Conservation (phyloP, 1,284 basidiomycete species). For the Meira miltonrushii region DNA sequence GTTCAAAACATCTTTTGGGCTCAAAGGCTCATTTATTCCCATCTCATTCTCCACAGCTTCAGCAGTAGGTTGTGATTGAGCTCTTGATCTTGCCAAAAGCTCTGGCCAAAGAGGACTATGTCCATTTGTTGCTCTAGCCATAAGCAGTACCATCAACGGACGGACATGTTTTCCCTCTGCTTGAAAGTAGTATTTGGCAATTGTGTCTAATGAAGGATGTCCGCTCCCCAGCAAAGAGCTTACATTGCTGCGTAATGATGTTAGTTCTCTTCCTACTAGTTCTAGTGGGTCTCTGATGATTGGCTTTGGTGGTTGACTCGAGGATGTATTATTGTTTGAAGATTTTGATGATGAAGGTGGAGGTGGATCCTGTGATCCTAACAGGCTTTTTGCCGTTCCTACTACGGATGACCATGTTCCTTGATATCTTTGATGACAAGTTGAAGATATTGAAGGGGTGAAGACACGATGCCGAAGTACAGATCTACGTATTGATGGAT, state of each 20-base stretch:
- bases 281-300: conserved; percentile 40
- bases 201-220: conserved; percentile 77
- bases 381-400: not conserved
- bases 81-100: conserved; percentile 51
- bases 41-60: conserved; percentile 35
- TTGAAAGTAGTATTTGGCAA: conserved; percentile 90
- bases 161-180: conserved; percentile 71
- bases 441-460: too few relatives aligned
- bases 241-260: conserved; percentile 68
- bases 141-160: conserved; percentile 82
- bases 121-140: conserved; percentile 84
- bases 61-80: conserved; percentile 41
- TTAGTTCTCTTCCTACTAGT: conserved; percentile 59
- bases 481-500: too few relatives aligned
- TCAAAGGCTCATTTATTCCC: conserved; percentile 65
- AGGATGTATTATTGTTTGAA: not conserved
- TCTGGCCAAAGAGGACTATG: conserved; percentile 58
- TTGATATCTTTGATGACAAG: not conserved
- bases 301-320: not conserved
- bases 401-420: not conserved
- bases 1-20: conserved; percentile 69
- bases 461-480: too few relatives aligned
- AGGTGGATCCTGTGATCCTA: not conserved
- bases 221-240: conserved; percentile 78
- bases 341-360: not conserved